Percentiles rank a stretch among this genome's conserved stretches.
phyloP scores from a whole-genome alignment of 2,329 filamentous ascomycete genomes.

The Biscogniauxia mediterranea region DNA sequence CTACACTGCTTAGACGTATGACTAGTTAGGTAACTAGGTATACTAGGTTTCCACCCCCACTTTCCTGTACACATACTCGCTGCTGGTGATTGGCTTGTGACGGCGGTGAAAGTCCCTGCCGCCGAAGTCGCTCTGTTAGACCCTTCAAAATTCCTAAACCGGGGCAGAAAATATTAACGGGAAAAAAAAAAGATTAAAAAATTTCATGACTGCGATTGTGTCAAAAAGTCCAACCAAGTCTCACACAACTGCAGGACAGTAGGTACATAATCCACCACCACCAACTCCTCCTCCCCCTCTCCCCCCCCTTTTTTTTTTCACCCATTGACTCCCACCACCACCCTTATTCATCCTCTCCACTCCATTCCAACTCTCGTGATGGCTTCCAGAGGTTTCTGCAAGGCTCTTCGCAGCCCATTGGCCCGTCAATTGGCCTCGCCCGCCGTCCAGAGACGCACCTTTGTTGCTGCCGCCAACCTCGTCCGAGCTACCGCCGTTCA shows the following conservation, averaged over 20 bases:
- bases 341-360: conserved; percentile 23
- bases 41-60: not conserved
- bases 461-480: conserved; percentile 58
- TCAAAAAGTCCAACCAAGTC: not conserved
- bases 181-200: not conserved
- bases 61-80: not conserved
- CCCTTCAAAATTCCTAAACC: not conserved
- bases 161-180: not conserved
- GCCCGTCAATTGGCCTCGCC: conserved; percentile 63
- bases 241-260: not conserved
- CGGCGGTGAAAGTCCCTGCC: not conserved
- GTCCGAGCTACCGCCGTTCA: conserved; percentile 51
- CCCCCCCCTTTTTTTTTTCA: conserved; percentile 21
- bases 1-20: no score
- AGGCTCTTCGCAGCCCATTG: conserved; percentile 62
- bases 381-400: conserved; percentile 74
- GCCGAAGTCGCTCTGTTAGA: not conserved
- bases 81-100: not conserved
- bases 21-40: not conserved
- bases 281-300: conserved; percentile 23
- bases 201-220: not conserved
- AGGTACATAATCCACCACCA: not conserved
- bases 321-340: conserved; percentile 30
- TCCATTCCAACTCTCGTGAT: conserved; percentile 54
- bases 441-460: conserved; percentile 60